Evolutionary conservation across 108 stramenopile species (phyloP).

Genomic region (Chaetoceros tenuissimus): DNA sequence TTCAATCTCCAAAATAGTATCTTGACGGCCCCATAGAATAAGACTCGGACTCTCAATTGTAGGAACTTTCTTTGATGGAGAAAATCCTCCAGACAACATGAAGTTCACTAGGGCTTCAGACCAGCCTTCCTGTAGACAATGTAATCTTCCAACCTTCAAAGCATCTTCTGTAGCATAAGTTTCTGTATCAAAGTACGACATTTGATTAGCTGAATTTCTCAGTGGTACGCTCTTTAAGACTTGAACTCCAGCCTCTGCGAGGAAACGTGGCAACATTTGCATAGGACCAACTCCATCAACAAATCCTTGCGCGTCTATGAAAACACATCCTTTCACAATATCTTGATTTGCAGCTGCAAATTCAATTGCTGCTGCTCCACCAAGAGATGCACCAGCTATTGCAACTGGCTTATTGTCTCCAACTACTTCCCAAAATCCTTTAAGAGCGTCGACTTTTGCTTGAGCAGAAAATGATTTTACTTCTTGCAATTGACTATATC

Average conservation of each 20-base stretch:
- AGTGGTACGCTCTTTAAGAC: conserved; percentile 70
- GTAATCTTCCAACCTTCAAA: conserved; percentile 71
- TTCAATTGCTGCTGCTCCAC: conserved; percentile 76
- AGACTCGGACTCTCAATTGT: conserved; percentile 50
- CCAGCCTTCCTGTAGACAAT: conserved; percentile 82
- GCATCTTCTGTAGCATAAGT: conserved; percentile 86
- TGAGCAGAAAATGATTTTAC: conserved; percentile 68
- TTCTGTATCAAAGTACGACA: conserved; percentile 69
- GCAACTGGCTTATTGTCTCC: conserved; percentile 29
- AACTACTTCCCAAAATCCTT: conserved; percentile 51
- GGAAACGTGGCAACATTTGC: conserved; percentile 51
- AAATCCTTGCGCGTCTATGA: conserved; percentile 85
- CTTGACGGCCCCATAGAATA: conserved; percentile 89
- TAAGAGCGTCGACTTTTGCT: conserved; percentile 78
- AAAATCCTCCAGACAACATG: conserved; percentile 82
- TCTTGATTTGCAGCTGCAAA: conserved; percentile 36
- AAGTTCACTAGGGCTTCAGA: conserved; percentile 68
- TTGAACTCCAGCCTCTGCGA: conserved; percentile 65
- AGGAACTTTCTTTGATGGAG: conserved; percentile 63
- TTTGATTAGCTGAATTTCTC: conserved; percentile 67
- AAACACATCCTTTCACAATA: conserved; percentile 37
- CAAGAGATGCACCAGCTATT: conserved; percentile 68
- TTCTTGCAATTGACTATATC: conserved; percentile 73
- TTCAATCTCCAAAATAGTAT: conserved; percentile 84
- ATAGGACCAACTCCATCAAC: conserved; percentile 87